A percentile compares a stretch with the other conserved stretches of the same genome.
Evolutionary conservation across 495 filamentous ascomycete genomes (phyloP).

Genomic region (Tetracladium setigerum): DNA sequence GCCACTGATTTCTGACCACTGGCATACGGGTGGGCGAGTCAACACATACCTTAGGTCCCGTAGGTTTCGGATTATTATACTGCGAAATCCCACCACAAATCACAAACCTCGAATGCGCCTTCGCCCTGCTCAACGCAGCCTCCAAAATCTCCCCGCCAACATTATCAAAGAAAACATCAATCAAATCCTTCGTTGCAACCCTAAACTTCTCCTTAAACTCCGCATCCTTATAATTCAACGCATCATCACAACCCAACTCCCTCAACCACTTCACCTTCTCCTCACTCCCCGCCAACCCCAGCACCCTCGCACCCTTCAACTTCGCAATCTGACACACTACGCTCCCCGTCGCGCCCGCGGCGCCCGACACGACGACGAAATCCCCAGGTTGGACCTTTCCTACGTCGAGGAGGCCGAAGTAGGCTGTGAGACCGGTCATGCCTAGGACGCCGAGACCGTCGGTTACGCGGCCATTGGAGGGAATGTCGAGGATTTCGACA

Average conservation of each 20-base stretch:
- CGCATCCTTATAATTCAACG: conserved; percentile 58
- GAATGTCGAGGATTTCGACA: conserved; percentile 35
- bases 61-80: conserved; percentile 31
- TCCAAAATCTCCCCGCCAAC: conserved; percentile 64
- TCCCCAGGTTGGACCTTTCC: conserved; percentile 49
- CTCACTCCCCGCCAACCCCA: conserved; percentile 59
- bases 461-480: conserved; percentile 38
- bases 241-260: conserved; percentile 55
- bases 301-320: conserved; percentile 47
- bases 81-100: conserved; percentile 48
- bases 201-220: conserved; percentile 49
- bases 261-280: conserved; percentile 56
- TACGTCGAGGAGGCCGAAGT: conserved; percentile 56
- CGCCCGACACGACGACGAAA: conserved; percentile 60
- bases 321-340: conserved; percentile 64
- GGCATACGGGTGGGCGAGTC: too few relatives aligned
- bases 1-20: too few relatives aligned
- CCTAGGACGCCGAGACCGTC: conserved; percentile 54
- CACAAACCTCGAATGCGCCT: conserved; percentile 48
- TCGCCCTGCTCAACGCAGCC: conserved; percentile 47
- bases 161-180: conserved; percentile 66
- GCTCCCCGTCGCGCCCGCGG: conserved; percentile 63
- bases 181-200: conserved; percentile 51
- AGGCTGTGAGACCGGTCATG: conserved; percentile 57
- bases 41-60: conserved; percentile 20